These are phyloP conservation scores for Cryptomeria japonica DNA, from an alignment of 75 land plant genomes.

Conservation along the genomic window DNA sequence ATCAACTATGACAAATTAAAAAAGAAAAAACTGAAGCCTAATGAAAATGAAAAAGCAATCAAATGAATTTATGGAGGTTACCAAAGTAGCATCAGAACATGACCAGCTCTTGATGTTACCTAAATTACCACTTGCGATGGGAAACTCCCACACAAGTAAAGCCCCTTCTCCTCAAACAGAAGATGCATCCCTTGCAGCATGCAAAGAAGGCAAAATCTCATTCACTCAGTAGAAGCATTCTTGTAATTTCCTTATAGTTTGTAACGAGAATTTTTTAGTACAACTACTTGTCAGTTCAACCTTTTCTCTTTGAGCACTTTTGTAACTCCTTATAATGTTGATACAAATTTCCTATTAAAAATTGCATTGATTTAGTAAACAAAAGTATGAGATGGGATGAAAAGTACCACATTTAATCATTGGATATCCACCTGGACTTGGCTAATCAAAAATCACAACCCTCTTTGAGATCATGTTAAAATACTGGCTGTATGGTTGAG, in stretches of 20 bases:
- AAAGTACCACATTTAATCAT: background rate
- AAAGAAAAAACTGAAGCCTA: background rate
- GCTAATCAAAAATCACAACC: background rate
- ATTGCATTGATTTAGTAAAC: background rate
- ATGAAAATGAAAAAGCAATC: background rate
- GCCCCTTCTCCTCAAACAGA: too few species aligned
- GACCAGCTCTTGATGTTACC: background rate
- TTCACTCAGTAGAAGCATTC: background rate
- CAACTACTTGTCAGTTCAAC: too few species aligned
- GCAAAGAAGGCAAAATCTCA: background rate
- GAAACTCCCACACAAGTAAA: too few species aligned
- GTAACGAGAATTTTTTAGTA: too few species aligned
- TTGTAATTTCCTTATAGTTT: too few species aligned
- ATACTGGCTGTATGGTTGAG: background rate
- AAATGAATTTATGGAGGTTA: background rate
- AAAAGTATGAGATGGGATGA: background rate
- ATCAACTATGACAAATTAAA: background rate
- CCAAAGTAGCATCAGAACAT: background rate
- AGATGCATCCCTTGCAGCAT: background rate
- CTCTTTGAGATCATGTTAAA: background rate
- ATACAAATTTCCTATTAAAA: too few species aligned
- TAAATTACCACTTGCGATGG: background rate
- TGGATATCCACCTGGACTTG: background rate
- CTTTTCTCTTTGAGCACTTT: too few species aligned
- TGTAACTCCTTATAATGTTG: too few species aligned